Evolutionary conservation across 2,329 filamentous ascomycete genomes (phyloP).

Genomic region (Cyanodermella asteris): DNA sequence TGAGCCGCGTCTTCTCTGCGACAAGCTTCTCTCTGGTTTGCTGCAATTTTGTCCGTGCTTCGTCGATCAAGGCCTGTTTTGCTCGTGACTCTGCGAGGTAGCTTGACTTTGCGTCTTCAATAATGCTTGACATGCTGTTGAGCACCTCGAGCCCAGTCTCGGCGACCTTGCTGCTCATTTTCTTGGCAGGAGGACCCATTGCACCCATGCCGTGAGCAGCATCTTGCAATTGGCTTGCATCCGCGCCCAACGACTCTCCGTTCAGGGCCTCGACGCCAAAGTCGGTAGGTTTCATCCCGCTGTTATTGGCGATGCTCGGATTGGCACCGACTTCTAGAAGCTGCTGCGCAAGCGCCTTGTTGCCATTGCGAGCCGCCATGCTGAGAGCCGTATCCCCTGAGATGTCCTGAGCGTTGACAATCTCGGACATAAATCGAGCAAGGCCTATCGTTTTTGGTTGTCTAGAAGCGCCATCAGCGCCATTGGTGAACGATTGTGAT

Average conservation of each 20-base stretch:
- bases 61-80: slow-evolving; percentile 67
- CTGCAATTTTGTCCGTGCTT: slow-evolving; percentile 59
- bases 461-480: slow-evolving; percentile 11
- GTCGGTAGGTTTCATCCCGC: slow-evolving; percentile 72
- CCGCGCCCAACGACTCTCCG: too few species aligned
- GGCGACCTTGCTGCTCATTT: slow-evolving; percentile 23
- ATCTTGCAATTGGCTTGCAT: too few species aligned
- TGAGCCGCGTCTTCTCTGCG: slow-evolving; percentile 52
- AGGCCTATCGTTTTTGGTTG: slow-evolving; percentile 52
- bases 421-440: slow-evolving; percentile 85
- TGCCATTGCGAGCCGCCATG: slow-evolving; percentile 78
- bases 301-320: slow-evolving; percentile 74
- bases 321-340: slow-evolving; percentile 87
- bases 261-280: slow-evolving; percentile 57
- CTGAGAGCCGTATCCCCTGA: slow-evolving; percentile 89
- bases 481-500: slow-evolving; percentile 14
- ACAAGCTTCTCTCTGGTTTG: slow-evolving; percentile 59
- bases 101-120: slow-evolving; percentile 55
- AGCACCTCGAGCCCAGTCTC: slow-evolving; percentile 66
- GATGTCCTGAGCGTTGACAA: slow-evolving; percentile 88
- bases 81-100: slow-evolving; percentile 62
- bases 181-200: too few species aligned
- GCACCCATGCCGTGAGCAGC: too few species aligned
- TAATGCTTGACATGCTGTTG: slow-evolving; percentile 37
- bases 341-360: slow-evolving; percentile 89